These are phyloP conservation scores for Solanum gracilifrons DNA, from an alignment of 257 asterid genomes.

Conservation along the genomic window DNA sequence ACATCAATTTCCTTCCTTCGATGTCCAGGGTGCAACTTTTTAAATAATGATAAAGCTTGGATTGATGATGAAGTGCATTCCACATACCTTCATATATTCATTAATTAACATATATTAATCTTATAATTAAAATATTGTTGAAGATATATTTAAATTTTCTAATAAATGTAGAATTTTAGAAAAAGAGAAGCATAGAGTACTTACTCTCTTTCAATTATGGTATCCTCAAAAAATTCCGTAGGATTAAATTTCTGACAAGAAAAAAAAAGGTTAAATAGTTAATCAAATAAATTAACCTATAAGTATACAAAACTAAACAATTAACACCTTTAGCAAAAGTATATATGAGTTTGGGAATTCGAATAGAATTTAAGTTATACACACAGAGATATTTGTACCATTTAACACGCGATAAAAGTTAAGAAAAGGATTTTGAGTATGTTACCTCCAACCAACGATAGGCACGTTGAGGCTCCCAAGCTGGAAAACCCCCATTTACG, in stretches of 20 bases:
- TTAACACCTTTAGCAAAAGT: not conserved
- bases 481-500: conserved; percentile 38
- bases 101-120: not conserved
- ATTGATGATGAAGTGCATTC: conserved; percentile 56
- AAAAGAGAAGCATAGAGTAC: not conserved
- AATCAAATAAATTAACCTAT: not conserved
- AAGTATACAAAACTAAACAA: not conserved
- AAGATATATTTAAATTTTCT: not conserved
- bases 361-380: not conserved
- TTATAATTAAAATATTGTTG: not conserved
- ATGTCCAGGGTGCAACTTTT: conserved; percentile 24
- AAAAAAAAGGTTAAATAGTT: not conserved
- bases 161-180: not conserved
- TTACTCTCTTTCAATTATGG: conserved; percentile 43
- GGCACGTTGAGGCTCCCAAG: conserved; percentile 54
- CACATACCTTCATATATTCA: conserved; percentile 19
- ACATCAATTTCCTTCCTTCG: conserved; percentile 30
- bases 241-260: conserved; percentile 42
- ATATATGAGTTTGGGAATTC: not conserved
- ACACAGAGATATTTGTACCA: not conserved
- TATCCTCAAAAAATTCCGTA: conserved; percentile 37
- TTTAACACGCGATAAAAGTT: not conserved
- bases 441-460: conserved; percentile 44
- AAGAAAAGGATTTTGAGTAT: not conserved
- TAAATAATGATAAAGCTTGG: conserved; percentile 30